A percentile compares a stretch with the other conserved stretches of the same genome.
These are phyloP conservation scores for Prunus dulcis DNA, from an alignment of 306 rosid species.

Conservation along the genomic window DNA sequence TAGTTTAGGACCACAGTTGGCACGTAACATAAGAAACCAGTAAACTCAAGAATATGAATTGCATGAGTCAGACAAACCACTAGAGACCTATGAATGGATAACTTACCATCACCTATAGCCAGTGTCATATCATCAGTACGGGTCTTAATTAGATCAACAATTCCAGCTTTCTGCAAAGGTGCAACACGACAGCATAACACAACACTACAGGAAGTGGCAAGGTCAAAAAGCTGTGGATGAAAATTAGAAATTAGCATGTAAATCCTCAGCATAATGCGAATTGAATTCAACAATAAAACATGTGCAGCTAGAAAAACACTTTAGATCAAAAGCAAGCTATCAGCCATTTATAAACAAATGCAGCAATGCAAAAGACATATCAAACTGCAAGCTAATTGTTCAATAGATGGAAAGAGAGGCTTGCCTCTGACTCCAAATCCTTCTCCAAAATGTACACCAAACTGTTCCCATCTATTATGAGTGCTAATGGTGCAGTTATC, in stretches of 20 bases:
- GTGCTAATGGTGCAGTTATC: slow-evolving; percentile 54
- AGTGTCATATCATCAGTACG: slow-evolving; percentile 96
- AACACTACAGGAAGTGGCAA: slow-evolving; percentile 81
- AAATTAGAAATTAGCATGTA: slow-evolving; percentile 10
- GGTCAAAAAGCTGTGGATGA: slow-evolving; percentile 76
- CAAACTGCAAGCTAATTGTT: not conserved
- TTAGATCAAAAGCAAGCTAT: slow-evolving; percentile 13
- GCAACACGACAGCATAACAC: slow-evolving; percentile 99
- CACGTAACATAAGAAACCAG: not conserved
- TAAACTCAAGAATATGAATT: not conserved
- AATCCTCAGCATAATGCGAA: slow-evolving; percentile 17
- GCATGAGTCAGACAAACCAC: not conserved
- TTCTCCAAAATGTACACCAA: slow-evolving; percentile 93
- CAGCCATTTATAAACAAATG: not conserved
- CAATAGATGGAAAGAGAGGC: slow-evolving; percentile 13
- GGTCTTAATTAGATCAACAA: slow-evolving; percentile 86
- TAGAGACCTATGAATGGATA: not conserved
- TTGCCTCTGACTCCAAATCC: slow-evolving; percentile 84
- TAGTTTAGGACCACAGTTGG: not conserved
- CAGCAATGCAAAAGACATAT: not conserved
- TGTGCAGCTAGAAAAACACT: slow-evolving; percentile 20
- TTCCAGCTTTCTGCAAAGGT: slow-evolving; percentile 97
- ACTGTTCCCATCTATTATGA: slow-evolving; percentile 93
- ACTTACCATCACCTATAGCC: slow-evolving; percentile 96
- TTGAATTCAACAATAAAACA: slow-evolving; percentile 7